Evolutionary conservation across 805 yeast species (phyloP).

Genomic region (Candida xyloterini): DNA sequence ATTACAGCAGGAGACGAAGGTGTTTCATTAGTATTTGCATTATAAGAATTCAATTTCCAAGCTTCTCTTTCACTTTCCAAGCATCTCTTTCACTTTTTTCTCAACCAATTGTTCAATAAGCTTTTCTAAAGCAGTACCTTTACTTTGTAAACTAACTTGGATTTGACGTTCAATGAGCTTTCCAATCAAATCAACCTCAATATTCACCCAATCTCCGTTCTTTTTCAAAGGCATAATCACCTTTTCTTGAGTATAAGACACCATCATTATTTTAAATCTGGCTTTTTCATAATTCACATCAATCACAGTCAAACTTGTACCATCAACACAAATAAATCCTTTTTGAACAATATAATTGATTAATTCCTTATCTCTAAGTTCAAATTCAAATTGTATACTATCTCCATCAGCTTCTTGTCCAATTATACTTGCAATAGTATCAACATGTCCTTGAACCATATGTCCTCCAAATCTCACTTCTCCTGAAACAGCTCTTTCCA

Average conservation of each 20-base stretch:
- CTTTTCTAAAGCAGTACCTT: conserved; percentile 46
- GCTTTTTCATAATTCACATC: conserved; percentile 57
- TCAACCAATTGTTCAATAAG: conserved; percentile 50
- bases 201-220: conserved; percentile 67
- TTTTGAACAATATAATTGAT: conserved; percentile 84
- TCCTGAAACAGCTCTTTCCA: conserved; percentile 84
- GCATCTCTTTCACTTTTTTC: conserved; percentile 33
- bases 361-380: conserved; percentile 59
- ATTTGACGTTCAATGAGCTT: conserved; percentile 89
- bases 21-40: conserved; percentile 70
- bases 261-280: conserved; percentile 83
- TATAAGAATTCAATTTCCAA: conserved; percentile 11
- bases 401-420: conserved; percentile 60
- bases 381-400: conserved; percentile 72
- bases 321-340: conserved; percentile 92
- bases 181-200: conserved; percentile 94
- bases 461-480: conserved; percentile 94
- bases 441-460: conserved; percentile 97
- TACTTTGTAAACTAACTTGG: conserved; percentile 49
- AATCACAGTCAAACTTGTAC: conserved; percentile 87
- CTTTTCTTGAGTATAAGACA: conserved; percentile 81
- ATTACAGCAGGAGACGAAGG: conserved; percentile 98
- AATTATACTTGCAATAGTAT: conserved; percentile 72
- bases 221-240: conserved; percentile 69
- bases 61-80: conserved; percentile 4